These are phyloP conservation scores for Taphrina communis DNA, from an alignment of 1,139 yeast species.

Conservation along the genomic window DNA sequence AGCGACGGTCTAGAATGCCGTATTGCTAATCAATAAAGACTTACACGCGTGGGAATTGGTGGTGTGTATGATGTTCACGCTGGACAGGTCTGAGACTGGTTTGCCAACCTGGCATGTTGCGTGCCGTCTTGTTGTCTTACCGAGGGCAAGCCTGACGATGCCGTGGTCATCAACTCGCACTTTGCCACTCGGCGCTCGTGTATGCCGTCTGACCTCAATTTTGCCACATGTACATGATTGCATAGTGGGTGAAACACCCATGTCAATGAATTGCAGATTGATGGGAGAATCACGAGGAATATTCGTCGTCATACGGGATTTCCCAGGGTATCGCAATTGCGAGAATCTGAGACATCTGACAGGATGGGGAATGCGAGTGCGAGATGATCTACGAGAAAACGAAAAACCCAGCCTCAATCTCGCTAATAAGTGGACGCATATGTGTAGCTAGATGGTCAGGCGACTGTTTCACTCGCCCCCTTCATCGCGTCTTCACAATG, in stretches of 20 bases:
- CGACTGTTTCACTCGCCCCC: too few species aligned
- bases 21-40: too few species aligned
- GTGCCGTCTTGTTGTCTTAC: too few species aligned
- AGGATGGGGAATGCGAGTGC: constrained; percentile 7
- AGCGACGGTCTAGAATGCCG: too few species aligned
- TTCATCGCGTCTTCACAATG: too few species aligned
- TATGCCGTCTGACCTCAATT: neutral
- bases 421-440: neutral
- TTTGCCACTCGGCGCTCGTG: neutral
- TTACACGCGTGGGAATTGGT: too few species aligned
- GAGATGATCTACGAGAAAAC: neutral
- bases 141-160: too few species aligned
- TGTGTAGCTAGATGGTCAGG: too few species aligned
- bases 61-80: too few species aligned
- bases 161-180: too few species aligned
- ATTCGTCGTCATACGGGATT: neutral
- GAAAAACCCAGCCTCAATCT: constrained; percentile 5
- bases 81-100: too few species aligned
- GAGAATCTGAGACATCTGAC: neutral
- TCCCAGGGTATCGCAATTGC: neutral
- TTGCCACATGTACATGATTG: neutral
- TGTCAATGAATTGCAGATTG: neutral
- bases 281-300: neutral
- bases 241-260: neutral
- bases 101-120: too few species aligned